Evolutionary conservation across 139 green algal genomes (phyloP).

Genomic region (Picochlorum sp.): DNA sequence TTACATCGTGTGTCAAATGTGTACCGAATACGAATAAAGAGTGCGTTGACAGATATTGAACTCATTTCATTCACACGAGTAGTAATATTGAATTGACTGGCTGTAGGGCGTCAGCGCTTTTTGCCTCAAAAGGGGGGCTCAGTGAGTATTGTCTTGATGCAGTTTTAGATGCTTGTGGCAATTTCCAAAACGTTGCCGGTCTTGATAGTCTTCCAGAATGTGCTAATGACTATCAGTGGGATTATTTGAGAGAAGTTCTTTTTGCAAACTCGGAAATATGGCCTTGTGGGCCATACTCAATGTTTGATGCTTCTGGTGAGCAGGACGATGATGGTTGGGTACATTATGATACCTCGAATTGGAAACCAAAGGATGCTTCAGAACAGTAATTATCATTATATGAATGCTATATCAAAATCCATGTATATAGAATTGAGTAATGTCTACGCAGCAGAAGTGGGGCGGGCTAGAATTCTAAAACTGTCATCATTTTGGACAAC

Average conservation of each 20-base stretch:
- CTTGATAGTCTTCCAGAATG: neutral
- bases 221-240: constrained; percentile 13
- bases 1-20: constrained; percentile 16
- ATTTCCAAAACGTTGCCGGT: neutral
- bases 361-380: constrained; percentile 1
- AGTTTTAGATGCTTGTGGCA: neutral
- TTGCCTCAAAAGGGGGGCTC: constrained; percentile 2
- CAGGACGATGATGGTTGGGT: constrained; percentile 16
- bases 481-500: too few relatives aligned
- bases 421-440: too few relatives aligned
- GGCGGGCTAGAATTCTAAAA: too few relatives aligned
- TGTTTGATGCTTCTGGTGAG: constrained; percentile 16
- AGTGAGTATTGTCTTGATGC: constrained; percentile 5
- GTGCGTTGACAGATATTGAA: constrained; percentile 1
- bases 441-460: too few relatives aligned
- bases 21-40: constrained; percentile 26
- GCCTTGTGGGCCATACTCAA: constrained; percentile 26
- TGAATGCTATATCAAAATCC: neutral
- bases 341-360: constrained; percentile 31
- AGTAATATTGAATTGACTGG: constrained; percentile 15
- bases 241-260: constrained; percentile 22
- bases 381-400: neutral
- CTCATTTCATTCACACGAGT: constrained; percentile 1
- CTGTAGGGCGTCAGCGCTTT: constrained; percentile 18
- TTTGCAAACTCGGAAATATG: constrained; percentile 28